Conservation (phyloP, 305 asterid species). For the Caryopteris hybrid region DNA sequence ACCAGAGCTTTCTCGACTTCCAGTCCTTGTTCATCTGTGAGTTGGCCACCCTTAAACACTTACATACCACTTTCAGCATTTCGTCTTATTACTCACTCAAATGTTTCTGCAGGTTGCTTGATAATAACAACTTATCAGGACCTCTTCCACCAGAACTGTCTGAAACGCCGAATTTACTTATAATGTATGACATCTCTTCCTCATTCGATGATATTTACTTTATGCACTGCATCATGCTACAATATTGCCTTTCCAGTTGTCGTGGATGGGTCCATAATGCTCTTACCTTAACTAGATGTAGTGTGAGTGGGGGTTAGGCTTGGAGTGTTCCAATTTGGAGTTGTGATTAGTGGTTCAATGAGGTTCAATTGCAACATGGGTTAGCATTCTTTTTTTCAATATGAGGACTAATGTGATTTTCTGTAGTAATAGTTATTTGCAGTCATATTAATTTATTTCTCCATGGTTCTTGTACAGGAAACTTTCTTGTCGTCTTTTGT, state of each 20-base stretch:
- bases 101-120: conserved; percentile 72
- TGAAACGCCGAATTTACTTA: conserved; percentile 51
- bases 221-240: conserved; percentile 3
- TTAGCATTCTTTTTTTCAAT: background rate
- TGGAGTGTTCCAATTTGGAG: background rate
- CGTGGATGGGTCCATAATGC: background rate
- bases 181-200: conserved; percentile 60
- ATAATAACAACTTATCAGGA: conserved; percentile 95
- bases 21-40: conserved; percentile 88
- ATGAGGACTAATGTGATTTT: background rate
- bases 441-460: background rate
- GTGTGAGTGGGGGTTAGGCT: background rate
- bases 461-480: background rate
- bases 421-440: background rate
- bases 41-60: conserved; percentile 26
- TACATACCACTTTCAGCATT: conserved; percentile 3
- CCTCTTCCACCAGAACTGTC: conserved; percentile 85
- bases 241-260: background rate
- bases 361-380: background rate
- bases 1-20: conserved; percentile 69
- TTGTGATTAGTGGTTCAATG: background rate
- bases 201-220: background rate
- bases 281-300: background rate
- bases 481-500: background rate
- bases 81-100: conserved; percentile 9